Base-by-base conservation (phyloP, 2,329 filamentous ascomycete genomes). In the Colletotrichum brevisporum region DNA sequence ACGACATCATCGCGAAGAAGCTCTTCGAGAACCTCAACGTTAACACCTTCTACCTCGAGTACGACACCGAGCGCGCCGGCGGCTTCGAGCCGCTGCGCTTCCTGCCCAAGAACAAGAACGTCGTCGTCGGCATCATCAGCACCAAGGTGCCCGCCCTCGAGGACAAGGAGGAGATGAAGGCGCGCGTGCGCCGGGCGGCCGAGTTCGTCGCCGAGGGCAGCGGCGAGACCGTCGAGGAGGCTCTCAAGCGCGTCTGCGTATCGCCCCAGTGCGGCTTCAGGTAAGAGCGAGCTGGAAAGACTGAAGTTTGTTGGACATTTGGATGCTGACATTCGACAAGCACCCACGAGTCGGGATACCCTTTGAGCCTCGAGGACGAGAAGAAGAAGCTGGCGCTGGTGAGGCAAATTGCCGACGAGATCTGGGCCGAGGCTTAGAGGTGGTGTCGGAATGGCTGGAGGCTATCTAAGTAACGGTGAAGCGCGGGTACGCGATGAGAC, bases 191-290 rank as follows among this genome's bases (percentile, higher is more conserved):
- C 71, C 82, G 84, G 70, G 90, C 90, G 0, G 92, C 91, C 2
- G 88, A 91, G 57, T 90, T 89, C 78, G 87, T 94, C 27, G 91
- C 91, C 0, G 85, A 91, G 79, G 92, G 92, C 0, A 89, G 85
- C 61, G 87, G 87, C 10, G 84, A 92, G 80, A 88, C 83, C 2
- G 83, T 84, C 53, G 87, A 93, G 77, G 88, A 94, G 77, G 91
- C 91, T 0, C 82, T 95, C 13, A 86, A 91, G 79, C 88, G 90
- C 73, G 82, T 94, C 55, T 86, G 86, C 63, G 86, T 93, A 18
- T 92, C 89, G 76, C 91, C 92, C 0, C 91, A 94, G 81, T 93
- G 91, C 76, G 91, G 90, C 6, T 92, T 92, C 78, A 92, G 16
- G 43, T n/a, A 47, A n/a, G 16, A 47, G 5, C 16, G 21, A 24